Conservation (phyloP, 139 green algal genomes). For the Picochlorum sp. region DNA sequence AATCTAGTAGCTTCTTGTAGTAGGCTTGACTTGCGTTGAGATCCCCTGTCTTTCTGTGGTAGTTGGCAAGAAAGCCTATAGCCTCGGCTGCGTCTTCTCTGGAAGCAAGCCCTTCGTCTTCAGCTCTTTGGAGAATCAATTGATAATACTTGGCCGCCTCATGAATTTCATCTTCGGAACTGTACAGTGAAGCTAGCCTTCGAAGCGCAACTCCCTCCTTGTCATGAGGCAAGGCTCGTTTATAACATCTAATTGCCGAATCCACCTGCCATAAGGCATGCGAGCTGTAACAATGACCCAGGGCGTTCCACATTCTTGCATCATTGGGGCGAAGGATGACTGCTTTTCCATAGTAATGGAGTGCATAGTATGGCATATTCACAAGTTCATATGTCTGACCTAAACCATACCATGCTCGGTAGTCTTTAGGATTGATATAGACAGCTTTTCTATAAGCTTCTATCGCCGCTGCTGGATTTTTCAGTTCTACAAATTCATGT, state of each 20-base stretch:
- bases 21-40: slow-evolving; percentile 47
- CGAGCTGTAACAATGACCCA: slow-evolving; percentile 89
- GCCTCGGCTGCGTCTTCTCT: slow-evolving; percentile 66
- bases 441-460: slow-evolving; percentile 75
- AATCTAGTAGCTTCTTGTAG: slow-evolving; percentile 73
- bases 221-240: slow-evolving; percentile 41
- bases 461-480: slow-evolving; percentile 84
- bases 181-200: slow-evolving; percentile 71
- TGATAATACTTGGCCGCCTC: slow-evolving; percentile 62
- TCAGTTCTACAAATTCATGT: slow-evolving; percentile 96
- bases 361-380: slow-evolving; percentile 72
- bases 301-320: slow-evolving; percentile 94
- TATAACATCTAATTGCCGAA: slow-evolving; percentile 79
- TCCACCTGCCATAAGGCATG: slow-evolving; percentile 47
- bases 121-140: slow-evolving; percentile 60
- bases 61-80: slow-evolving; percentile 69
- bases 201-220: slow-evolving; percentile 68
- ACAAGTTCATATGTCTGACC: slow-evolving; percentile 98
- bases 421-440: slow-evolving; percentile 81
- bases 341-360: slow-evolving; percentile 80
- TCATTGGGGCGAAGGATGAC: slow-evolving; percentile 70
- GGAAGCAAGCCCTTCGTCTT: slow-evolving; percentile 33
- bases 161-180: slow-evolving; percentile 30
- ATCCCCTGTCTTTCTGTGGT: slow-evolving; percentile 45
- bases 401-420: slow-evolving; percentile 94